Conservation (phyloP, 805 yeast species). For the Sugiyamaella floridensis region DNA sequence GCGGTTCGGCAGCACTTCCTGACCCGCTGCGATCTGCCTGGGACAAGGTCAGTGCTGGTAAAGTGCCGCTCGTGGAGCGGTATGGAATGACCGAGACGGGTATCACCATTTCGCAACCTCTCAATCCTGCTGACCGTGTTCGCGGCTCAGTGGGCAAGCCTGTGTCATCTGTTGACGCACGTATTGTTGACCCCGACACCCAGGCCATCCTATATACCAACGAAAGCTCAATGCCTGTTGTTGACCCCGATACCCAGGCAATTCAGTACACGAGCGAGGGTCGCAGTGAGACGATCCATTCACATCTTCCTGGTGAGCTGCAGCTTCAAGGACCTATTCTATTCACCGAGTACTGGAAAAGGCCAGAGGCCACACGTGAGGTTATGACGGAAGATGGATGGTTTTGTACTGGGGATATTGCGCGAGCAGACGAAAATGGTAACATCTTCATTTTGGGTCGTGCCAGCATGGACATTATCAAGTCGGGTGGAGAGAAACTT, state of each 20-base stretch:
- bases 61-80: conserved; percentile 28
- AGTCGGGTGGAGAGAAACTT: conserved; percentile 31
- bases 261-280: not conserved
- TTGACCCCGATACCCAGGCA: not conserved
- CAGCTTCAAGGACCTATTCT: conserved; percentile 49
- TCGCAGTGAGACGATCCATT: conserved; percentile 1
- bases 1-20: conserved; percentile 33
- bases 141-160: conserved; percentile 30
- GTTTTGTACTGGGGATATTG: conserved; percentile 57
- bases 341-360: conserved; percentile 44
- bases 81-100: conserved; percentile 35
- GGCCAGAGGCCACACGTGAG: conserved; percentile 41
- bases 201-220: conserved; percentile 15
- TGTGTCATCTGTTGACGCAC: conserved; percentile 27
- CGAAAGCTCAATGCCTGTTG: conserved; percentile 5
- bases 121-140: conserved; percentile 20
- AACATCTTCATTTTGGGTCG: conserved; percentile 40
- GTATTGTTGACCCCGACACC: conserved; percentile 26
- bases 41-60: conserved; percentile 25
- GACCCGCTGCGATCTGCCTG: conserved; percentile 27
- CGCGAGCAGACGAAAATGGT: conserved; percentile 39
- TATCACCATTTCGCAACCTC: conserved; percentile 29
- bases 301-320: conserved; percentile 40
- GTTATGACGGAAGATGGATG: conserved; percentile 43
- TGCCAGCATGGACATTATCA: conserved; percentile 33